phyloP scores from a whole-genome alignment of 1,284 basidiomycete genomes.

The Pseudozyma hubeiensis region DNA sequence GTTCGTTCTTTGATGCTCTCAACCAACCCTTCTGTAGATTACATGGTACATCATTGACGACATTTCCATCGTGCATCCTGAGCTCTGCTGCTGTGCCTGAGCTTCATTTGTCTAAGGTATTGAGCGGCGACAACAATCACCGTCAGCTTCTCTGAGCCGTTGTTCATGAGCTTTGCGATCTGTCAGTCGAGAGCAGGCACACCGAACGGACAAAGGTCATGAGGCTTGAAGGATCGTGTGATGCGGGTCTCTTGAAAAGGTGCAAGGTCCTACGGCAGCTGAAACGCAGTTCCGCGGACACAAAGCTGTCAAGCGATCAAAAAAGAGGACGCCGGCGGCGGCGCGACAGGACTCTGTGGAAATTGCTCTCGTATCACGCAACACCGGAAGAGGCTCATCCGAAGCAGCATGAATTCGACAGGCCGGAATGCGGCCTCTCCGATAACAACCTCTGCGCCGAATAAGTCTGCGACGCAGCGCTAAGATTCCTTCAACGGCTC shows the following conservation, averaged over 20 bases:
- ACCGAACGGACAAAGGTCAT: no score
- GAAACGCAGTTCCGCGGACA: neutral
- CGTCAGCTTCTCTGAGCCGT: no score
- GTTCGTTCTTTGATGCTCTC: slow-evolving; percentile 21
- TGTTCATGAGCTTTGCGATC: no score
- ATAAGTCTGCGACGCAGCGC: no score
- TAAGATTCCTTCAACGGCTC: no score
- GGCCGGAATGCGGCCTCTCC: neutral
- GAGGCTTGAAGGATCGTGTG: no score
- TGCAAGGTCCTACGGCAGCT: no score
- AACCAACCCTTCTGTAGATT: slow-evolving; percentile 28
- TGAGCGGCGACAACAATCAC: neutral
- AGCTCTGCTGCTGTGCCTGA: neutral
- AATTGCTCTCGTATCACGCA: neutral
- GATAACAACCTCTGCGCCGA: no score
- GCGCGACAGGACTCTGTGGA: neutral
- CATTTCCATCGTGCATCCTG: slow-evolving; percentile 14
- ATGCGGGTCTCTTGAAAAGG: no score
- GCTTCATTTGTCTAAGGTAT: neutral
- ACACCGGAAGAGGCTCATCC: slow-evolving; percentile 27
- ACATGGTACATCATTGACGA: slow-evolving; percentile 28
- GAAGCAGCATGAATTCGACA: slow-evolving; percentile 8
- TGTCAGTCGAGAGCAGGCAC: no score
- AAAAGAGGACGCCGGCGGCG: no score
- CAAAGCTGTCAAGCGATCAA: no score